Base-by-base conservation (phyloP, 2,329 filamentous ascomycete species). In the Penicillium sp. region DNA sequence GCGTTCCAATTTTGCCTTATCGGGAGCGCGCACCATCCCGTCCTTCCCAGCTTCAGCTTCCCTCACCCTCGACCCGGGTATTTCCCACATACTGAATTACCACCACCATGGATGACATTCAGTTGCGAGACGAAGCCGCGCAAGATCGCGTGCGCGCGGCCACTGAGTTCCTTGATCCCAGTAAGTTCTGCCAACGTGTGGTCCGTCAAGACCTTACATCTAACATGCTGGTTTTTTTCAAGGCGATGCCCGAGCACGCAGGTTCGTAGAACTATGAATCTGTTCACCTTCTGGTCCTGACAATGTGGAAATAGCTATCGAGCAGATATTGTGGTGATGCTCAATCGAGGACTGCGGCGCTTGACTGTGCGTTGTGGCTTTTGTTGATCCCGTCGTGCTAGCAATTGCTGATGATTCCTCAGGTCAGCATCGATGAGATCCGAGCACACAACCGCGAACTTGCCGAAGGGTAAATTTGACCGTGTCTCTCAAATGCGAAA, bases 141-240 rank as follows among this genome's bases (percentile, higher is more conserved):
- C 79, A 81, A 56, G 84, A 94, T 71, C 87, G 89, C 58, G 81
- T 95, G 65, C 85, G 88, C 57, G 81, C 85, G 50, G 89, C 88
- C n/a, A 79, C 85, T 57, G 90, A 96, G 65, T 96, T 97, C 61
- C 80, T 97, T 29, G 91, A 96, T 73, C 91, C 91, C 46, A 83
- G 89, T 95, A 78, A 59, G 83, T 67, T 18, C 13, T 33, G 9
- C 15, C 2, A 17, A 29, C 16, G n/a, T 32, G 25, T n/a, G n/a
- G n/a, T n/a, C n/a, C n/a, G n/a, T 3, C 7, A 7, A 29, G n/a
- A 16, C 13, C 4, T 18, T 32, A 39, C 9, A 39, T 33, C 40
- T 48, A 41, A 50, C 41, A 23, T 49, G 31, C 40, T 55, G 13
- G 44, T 48, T 43, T 43, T 45, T 36, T 25, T 36, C n/a, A 43